Conservation (phyloP, 768 basidiomycete genomes). For the Lactarius sanguifluus region DNA sequence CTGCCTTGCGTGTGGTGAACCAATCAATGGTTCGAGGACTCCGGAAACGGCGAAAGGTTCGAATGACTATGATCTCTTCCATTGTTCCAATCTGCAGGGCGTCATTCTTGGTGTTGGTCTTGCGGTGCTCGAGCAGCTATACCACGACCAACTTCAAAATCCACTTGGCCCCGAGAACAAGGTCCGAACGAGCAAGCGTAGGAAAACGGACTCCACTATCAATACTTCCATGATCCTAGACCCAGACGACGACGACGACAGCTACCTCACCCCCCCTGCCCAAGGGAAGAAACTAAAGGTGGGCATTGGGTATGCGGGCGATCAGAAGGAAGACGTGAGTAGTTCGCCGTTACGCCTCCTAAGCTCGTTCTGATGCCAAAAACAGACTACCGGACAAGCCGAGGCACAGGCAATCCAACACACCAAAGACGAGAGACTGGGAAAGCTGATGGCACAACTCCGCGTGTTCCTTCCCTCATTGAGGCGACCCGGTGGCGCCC, state of each 20-base stretch:
- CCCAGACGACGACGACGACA: slow-evolving; percentile 55
- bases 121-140: slow-evolving; percentile 77
- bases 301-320: slow-evolving; percentile 87
- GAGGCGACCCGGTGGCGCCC: slow-evolving; percentile 70
- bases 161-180: slow-evolving; percentile 30
- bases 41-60: slow-evolving; percentile 36
- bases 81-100: slow-evolving; percentile 88
- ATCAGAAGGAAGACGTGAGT: slow-evolving; percentile 81
- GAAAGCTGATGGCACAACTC: slow-evolving; percentile 63
- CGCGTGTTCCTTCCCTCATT: slow-evolving; percentile 84
- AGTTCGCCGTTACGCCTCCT: slow-evolving; percentile 8
- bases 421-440: slow-evolving; percentile 71
- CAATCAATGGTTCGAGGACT: slow-evolving; percentile 32
- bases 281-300: slow-evolving; percentile 68
- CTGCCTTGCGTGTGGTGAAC: slow-evolving; percentile 53
- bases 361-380: slow-evolving; percentile 8
- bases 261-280: slow-evolving; percentile 43
- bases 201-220: slow-evolving; percentile 44
- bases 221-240: slow-evolving; percentile 36
- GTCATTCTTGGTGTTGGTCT: slow-evolving; percentile 89
- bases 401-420: slow-evolving; percentile 75
- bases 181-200: slow-evolving; percentile 36
- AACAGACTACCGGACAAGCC: slow-evolving; percentile 73
- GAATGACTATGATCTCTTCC: slow-evolving; percentile 66
- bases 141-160: slow-evolving; percentile 52